phyloP scores from a whole-genome alignment of 2,329 filamentous ascomycete species.

The Lachnellula occidentalis region DNA sequence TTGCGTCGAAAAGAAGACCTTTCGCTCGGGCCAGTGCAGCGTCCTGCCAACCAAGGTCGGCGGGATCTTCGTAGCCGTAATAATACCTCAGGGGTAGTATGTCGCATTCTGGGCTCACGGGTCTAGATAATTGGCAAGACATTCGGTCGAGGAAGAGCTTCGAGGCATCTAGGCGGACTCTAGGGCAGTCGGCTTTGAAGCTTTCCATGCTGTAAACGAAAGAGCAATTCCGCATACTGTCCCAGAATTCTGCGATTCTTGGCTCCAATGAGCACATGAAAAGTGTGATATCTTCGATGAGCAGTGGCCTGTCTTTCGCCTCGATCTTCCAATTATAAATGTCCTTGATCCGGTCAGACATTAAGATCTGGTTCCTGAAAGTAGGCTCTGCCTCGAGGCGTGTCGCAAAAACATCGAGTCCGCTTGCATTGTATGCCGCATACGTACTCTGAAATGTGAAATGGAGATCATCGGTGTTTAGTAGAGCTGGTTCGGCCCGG shows the following conservation, averaged over 20 bases:
- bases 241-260: slow-evolving; percentile 2
- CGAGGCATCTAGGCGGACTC: slow-evolving; percentile 13
- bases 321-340: not conserved
- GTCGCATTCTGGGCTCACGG: slow-evolving; percentile 2
- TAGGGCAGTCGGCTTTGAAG: not conserved
- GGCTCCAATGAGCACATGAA: slow-evolving; percentile 22
- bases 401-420: slow-evolving; percentile 34
- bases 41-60: slow-evolving; percentile 13
- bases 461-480: slow-evolving; percentile 36
- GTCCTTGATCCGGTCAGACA: slow-evolving; percentile 16
- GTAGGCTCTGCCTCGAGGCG: slow-evolving; percentile 32
- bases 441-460: slow-evolving; percentile 32
- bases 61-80: slow-evolving; percentile 21
- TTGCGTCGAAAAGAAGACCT: slow-evolving; percentile 29
- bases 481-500: slow-evolving; percentile 29
- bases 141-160: slow-evolving; percentile 17
- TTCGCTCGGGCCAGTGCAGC: slow-evolving; percentile 26
- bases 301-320: slow-evolving; percentile 5
- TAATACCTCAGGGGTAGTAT: slow-evolving; percentile 18
- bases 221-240: not conserved
- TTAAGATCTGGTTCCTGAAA: slow-evolving; percentile 22
- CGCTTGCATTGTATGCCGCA: slow-evolving; percentile 35
- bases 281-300: slow-evolving; percentile 26
- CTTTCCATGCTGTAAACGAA: not conserved
- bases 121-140: not conserved